Evolutionary conservation across 345 rosid genomes (phyloP), one percentile per base, ranked within the genome.

Genomic region (Salix purpurea): DNA sequence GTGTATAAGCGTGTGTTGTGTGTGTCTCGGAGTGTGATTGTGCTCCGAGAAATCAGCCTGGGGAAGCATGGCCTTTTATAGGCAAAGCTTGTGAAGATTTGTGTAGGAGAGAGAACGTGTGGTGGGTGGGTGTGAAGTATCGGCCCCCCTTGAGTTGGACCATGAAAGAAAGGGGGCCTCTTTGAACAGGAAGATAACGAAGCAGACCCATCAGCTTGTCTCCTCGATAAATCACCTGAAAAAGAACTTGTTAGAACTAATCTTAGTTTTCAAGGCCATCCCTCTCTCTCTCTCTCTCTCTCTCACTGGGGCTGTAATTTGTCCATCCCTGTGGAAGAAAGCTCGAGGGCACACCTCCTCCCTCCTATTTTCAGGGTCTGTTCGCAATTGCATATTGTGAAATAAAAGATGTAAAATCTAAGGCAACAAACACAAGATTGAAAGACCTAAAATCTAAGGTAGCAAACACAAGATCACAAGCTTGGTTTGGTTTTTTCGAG

Each of bases 131-230:
- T 34, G 70, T 61, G 67, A 67, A 69, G 60, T 71, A 79, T 50
- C 14, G 70, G 67, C 16, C 5, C 23, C 44, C 14, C 14, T 46
- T 74, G 34, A 77, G 19, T 52, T 76, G 84, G 34, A 30, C 77
- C 40, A 65, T 72, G 74, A 32, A 2, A 9, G 7, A 9, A 16
- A 73, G 64, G 87, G 84, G 21, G 83, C 84, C 81, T 34, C 40
- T n/a, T 66, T 52, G 58, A 6, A 67, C 68, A 50, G 13, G 73
- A 74, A 77, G 74, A 71, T 78, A 88, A 85, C 88, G 78, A 84
- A 82, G 86, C 84, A 83, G 60, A 54, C 67, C 67, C 76, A 58
- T 79, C 85, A 50, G 64, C 82, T 71, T 79, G 85, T 82, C 79
- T 71, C 84, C 79, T 28, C 68, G 82, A 79, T 79, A 78, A 67